Evolutionary conservation across 495 filamentous ascomycete species (phyloP), one percentile per base, ranked within the genome.

Genomic region (Cercophora samala): DNA sequence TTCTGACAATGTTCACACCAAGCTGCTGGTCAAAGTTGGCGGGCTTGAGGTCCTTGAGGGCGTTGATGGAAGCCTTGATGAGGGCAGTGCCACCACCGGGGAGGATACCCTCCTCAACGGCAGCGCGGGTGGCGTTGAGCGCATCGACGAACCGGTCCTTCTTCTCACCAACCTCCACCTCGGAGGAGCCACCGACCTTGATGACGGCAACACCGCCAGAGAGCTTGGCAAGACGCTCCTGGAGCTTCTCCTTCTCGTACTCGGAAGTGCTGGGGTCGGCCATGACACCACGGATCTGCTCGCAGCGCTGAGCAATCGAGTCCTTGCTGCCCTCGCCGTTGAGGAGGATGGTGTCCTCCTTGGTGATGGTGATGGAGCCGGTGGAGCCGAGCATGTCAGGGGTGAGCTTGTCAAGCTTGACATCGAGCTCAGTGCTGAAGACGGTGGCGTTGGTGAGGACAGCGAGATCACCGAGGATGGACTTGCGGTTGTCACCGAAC

Each of bases 401-500:
- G 56, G 92, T 99, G 69, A 91, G 89, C 89, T 97, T 98, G 82
- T 99, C 95, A 54, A 98, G 91, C 87, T 99, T 99, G 79, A 97
- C 87, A 73, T 97, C 96, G 65, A 98, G 90, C 87, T 99, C 95
- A 73, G 97, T 93, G 64, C 89, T 94, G 87, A 99, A 99, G 81
- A 99, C 95, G 65, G 89, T 96, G 77, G 89, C 93, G 83, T 97
- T 96, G 81, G 96, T 98, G 69, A 99, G 88, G 69, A 97, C 89
- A 72, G 87, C 95, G 70, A 99, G 82, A 79, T 99, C 95, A 76
- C 94, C 95, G 54, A 99, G 92, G 79, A 99, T 95, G 74, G 92
- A 97, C 87, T 99, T 99, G 84, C 96, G 91, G 90, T 99, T 99
- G 86, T 99, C 96, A 80, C 95, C 95, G 82, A 99, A 99, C 78